phyloP scores from a whole-genome alignment of 2,329 filamentous ascomycete genomes.

The Aspergillus japonicus region DNA sequence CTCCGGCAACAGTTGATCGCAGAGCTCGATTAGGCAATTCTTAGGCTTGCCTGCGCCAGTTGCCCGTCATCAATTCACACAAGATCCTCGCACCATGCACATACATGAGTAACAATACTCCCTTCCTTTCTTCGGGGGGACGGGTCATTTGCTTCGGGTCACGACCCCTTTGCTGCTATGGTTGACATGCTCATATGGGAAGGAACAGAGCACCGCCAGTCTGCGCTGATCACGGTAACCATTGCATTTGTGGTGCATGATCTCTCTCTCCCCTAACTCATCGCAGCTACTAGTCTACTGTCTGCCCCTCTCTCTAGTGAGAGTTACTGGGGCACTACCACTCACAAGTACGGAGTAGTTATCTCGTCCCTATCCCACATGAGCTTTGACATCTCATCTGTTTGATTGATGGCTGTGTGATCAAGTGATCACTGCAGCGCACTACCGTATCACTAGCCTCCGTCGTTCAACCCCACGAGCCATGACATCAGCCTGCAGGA shows the following conservation, averaged over 20 bases:
- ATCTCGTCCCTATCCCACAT: background rate
- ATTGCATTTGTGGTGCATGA: background rate
- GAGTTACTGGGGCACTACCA: background rate
- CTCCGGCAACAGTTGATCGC: slow-evolving; percentile 1
- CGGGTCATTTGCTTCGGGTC: background rate
- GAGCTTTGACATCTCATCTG: slow-evolving; percentile 1
- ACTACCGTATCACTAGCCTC: background rate
- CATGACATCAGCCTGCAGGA: slow-evolving; percentile 8
- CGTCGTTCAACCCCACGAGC: background rate
- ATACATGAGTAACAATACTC: no score
- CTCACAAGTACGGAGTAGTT: no score
- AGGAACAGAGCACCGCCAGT: no score
- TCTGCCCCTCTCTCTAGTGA: no score
- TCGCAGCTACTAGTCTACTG: background rate
- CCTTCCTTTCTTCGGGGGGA: background rate
- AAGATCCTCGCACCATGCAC: no score
- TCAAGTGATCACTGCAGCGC: background rate
- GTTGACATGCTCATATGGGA: background rate
- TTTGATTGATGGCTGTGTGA: background rate
- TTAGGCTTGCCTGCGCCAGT: background rate
- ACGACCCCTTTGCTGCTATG: background rate
- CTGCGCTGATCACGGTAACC: background rate
- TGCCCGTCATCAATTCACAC: no score
- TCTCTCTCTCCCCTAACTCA: background rate
- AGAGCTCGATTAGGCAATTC: background rate